Evolutionary conservation across 2,329 filamentous ascomycete genomes (phyloP).

Genomic region (Venturia pyrina): DNA sequence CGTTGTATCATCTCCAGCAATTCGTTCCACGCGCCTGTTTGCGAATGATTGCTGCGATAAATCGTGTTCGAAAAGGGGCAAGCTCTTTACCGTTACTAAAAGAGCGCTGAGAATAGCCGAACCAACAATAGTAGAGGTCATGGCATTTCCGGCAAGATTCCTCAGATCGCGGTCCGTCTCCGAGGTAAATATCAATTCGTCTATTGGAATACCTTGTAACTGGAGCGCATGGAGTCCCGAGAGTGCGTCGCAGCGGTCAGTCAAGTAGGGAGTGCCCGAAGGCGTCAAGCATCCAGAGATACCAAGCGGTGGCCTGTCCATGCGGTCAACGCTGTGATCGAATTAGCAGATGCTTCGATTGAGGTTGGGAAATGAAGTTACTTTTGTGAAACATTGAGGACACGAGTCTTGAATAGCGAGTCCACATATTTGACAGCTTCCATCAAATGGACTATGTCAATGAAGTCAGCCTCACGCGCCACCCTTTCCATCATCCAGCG

Average conservation of each 20-base stretch:
- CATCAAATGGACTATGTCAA: constrained; percentile 53
- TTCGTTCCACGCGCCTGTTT: too few relatives aligned
- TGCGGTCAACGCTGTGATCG: constrained; percentile 45
- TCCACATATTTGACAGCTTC: constrained; percentile 43
- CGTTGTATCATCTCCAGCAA: too few relatives aligned
- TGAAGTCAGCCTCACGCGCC: constrained; percentile 53
- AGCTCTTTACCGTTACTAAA: constrained; percentile 24
- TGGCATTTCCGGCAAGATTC: constrained; percentile 69
- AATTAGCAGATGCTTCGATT: neutral
- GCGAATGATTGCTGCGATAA: too few relatives aligned
- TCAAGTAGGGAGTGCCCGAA: constrained; percentile 49
- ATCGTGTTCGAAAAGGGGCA: too few relatives aligned
- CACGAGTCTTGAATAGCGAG: constrained; percentile 43
- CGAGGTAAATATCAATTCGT: constrained; percentile 51
- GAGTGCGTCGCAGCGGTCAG: constrained; percentile 49
- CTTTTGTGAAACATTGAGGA: constrained; percentile 63
- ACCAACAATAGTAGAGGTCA: constrained; percentile 64
- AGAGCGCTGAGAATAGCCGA: constrained; percentile 51
- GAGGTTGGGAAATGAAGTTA: neutral
- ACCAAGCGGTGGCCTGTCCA: constrained; percentile 41
- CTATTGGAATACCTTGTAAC: constrained; percentile 59
- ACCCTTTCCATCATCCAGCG: constrained; percentile 42
- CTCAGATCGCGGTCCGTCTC: constrained; percentile 50
- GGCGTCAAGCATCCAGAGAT: constrained; percentile 61
- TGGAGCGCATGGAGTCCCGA: constrained; percentile 52